Base-by-base conservation (phyloP, 805 yeast genomes). In the Candida dajiaensis region DNA sequence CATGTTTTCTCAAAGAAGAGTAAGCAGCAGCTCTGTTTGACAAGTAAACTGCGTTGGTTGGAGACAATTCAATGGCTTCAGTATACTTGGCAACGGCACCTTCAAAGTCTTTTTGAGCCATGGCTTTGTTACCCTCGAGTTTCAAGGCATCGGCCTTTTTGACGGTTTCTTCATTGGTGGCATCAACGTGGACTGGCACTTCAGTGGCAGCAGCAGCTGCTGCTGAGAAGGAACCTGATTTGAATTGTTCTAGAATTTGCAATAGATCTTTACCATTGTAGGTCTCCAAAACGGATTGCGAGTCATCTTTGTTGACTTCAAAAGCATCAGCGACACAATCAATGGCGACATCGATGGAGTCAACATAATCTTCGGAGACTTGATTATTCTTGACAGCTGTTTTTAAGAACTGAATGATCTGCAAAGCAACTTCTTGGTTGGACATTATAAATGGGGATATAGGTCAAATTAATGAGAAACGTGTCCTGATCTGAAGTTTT, bases 21-120 rank as follows among this genome's bases (percentile, higher is more conserved):
- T 86, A 81, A 3, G 98, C 98, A 38, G 99, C 99, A 13, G 99
- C 98, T 62, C 99, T 81, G 70, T 94, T 94, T 31, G 98, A 89
- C 51, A 77, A 79, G 67, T 83, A 94, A 19, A 94, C 87, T 16
- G 90, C 89, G 64, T 89, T 89, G 16, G 74, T 65, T 46, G 89
- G 80, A 53, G 81, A 73, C 50, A 83, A 67, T 21, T 68, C 78
- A 55, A 94, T 78, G 11, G 98, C 98, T 45, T 78, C 80, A 8
- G 95, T 77, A 68, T 94, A 94, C 54, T 83, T 80, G 21, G 74
- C 77, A 44, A 89, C 74, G 5, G 99, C 98, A 35, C 65, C 71
- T 15, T 71, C 72, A 61, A 77, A 92, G 56, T 89, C 80, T 60
- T 74, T 82, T 45, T 72, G 70, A 19, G 96, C 89, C 89, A 94